Evolutionary conservation across 2,329 filamentous ascomycete genomes (phyloP), one percentile per base, ranked within the genome.

Genomic region (Fusarium veterinarium): DNA sequence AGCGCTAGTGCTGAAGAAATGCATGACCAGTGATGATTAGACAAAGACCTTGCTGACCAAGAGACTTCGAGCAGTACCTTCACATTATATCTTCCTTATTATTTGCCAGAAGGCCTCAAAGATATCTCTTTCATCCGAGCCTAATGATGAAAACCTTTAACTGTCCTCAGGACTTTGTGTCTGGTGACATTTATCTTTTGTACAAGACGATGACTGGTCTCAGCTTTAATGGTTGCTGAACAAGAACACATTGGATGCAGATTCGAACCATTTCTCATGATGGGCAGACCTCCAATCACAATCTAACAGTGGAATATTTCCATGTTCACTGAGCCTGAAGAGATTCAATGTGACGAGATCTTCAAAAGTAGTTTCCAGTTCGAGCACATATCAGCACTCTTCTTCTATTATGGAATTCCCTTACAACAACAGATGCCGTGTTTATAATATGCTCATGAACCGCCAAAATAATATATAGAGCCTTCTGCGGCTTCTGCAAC

Each of bases 401-500:
- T 11, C 30, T 30, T 11, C 30, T 30, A 20, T 30, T 19, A 0
- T 5, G 8, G 7, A 23, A 19, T 5, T 33, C 30, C 8, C 0
- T 2, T 10, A 23, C 3, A 33, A 33, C 8, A 2, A 3, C 8
- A 35, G 16, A 35, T 25, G 2, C 3, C 2, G 3, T 14, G 2
- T 7, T 49, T 7, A 1, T 4, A 20, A 8, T 51, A 5, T 31
- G 6, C n/a, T 4, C 8, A 25, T 28, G 5, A 40, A n/a, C 5
- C 4, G 19, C 1, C 2, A n/a, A 4, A 3, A 28, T 11, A 12
- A 20, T 4, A 37, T 12, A 52, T 17, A 14, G 17, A 16, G 4
- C 9, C 17, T 28, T 6, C 5, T 37, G 17, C 1, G n/a, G 13
- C 23, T 52, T 37, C 23, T 25, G 23, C 14, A 20, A 7, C 23